Conservation (phyloP, 768 basidiomycete species). For the Leccinum uliginosum region DNA sequence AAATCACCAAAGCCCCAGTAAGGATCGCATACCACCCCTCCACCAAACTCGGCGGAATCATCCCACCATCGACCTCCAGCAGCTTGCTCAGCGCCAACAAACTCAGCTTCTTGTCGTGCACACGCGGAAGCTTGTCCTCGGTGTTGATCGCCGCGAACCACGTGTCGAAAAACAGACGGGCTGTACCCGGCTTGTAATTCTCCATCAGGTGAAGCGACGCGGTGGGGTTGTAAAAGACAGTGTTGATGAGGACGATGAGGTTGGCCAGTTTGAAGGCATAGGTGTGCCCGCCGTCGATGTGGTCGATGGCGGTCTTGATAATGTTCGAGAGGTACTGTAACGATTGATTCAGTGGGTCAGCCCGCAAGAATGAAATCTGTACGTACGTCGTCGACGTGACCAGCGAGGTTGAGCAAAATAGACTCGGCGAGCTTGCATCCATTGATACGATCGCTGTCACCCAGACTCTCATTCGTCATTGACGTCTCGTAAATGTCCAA, state of each 20-base stretch:
- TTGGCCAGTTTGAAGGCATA: constrained; percentile 66
- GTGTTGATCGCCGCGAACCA: constrained; percentile 77
- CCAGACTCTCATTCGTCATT: constrained; percentile 65
- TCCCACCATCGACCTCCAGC: constrained; percentile 60
- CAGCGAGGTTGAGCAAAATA: constrained; percentile 73
- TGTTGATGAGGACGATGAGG: constrained; percentile 79
- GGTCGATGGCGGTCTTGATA: constrained; percentile 54
- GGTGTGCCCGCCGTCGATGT: constrained; percentile 61
- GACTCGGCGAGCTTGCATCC: constrained; percentile 85
- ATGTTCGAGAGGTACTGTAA: constrained; percentile 60
- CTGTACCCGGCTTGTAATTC: constrained; percentile 47
- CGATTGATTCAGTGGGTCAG: constrained; percentile 1
- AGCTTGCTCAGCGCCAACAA: constrained; percentile 73
- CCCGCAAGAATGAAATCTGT: not conserved
- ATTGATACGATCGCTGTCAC: constrained; percentile 79
- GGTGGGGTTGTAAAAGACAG: constrained; percentile 78
- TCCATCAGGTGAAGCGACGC: constrained; percentile 78
- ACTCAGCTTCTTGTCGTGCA: constrained; percentile 87
- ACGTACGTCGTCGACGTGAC: constrained; percentile 73
- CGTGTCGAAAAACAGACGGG: constrained; percentile 74
- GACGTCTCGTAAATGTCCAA: constrained; percentile 80
- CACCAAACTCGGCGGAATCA: constrained; percentile 54
- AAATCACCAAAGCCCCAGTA: constrained; percentile 62
- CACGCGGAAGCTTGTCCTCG: constrained; percentile 62
- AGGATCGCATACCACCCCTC: constrained; percentile 78